Evolutionary conservation across 1,284 basidiomycete genomes (phyloP).

Genomic region (Moniliophthora roreri): DNA sequence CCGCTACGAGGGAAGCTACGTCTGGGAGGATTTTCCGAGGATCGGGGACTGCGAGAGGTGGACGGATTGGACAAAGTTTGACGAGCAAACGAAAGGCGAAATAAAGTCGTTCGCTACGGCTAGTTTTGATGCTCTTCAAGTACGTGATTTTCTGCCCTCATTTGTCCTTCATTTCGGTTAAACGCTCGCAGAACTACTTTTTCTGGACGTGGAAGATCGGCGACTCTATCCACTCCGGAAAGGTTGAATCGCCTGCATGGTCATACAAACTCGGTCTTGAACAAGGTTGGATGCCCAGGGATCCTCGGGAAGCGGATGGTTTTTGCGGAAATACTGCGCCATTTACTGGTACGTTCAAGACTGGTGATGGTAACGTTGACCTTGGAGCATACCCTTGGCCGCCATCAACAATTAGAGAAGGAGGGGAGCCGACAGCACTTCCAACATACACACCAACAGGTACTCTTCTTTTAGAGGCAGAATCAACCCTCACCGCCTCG

Average conservation of each 20-base stretch:
- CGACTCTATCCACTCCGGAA: constrained; percentile 60
- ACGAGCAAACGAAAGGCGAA: constrained; percentile 54
- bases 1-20: constrained; percentile 74
- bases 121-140: constrained; percentile 86
- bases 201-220: constrained; percentile 98
- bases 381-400: constrained; percentile 57
- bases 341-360: constrained; percentile 74
- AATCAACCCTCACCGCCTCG: neutral
- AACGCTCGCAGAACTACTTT: constrained; percentile 72
- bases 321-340: constrained; percentile 59
- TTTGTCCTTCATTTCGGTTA: neutral
- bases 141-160: constrained; percentile 25
- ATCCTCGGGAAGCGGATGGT: constrained; percentile 76
- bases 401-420: constrained; percentile 51
- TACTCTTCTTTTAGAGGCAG: neutral
- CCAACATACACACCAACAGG: constrained; percentile 72
- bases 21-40: constrained; percentile 38
- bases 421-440: constrained; percentile 46
- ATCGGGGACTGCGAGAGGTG: constrained; percentile 74
- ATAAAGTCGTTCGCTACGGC: constrained; percentile 70
- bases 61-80: constrained; percentile 61
- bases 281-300: constrained; percentile 83
- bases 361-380: constrained; percentile 56
- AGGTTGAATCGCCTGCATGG: constrained; percentile 83
- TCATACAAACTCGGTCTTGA: constrained; percentile 84